Evolutionary conservation across 768 basidiomycete species (phyloP), one percentile per base, ranked within the genome.

Genomic region (Collybia mongolica): DNA sequence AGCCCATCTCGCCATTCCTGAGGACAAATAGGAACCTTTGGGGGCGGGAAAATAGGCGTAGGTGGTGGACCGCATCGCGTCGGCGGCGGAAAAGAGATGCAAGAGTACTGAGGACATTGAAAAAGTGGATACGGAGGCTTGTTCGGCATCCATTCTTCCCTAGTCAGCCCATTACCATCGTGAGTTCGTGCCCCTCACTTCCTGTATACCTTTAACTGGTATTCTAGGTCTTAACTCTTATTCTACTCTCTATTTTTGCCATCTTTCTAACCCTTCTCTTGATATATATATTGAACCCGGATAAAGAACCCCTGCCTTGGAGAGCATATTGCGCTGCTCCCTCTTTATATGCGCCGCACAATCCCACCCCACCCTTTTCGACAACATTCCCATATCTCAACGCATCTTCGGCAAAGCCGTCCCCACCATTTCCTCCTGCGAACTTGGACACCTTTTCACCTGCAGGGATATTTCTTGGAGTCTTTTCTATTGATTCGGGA

Each of bases 271-370:
- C 94, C 24, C 81, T 94, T 52, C 74, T 91, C 48, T 78, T 98
- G 69, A 93, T 93, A 62, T 89, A 97, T 68, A 80, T 95, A 54
- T 80, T 98, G 63, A 95, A 97, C 65, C 95, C 94, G 51, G 96
- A 98, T 77, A 98, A 97, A 67, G 86, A 89, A 46, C 88, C 93
- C 18, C 73, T 97, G 6, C 94, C 94, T 40, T 98, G 94, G 94
- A 83, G 93, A 58, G 84, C 87, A 18, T 97, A 96, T 65, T 98
- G 96, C 69, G 82, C 89, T 19, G 76, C 83, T 48, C 87, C 86
- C 42, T 57, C 74, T 50, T 72, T 76, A 54, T 60, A 72, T 45
- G 66, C 58, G 8, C 37, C 52, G 14, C 44, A 48, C 14, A 41
- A 48, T 72, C 61, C 69, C 80, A 44, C 69, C 73, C 55, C 58